Evolutionary conservation across 495 filamentous ascomycete genomes (phyloP), one percentile per base, ranked within the genome.

Genomic region (Penicillium coprophilum): DNA sequence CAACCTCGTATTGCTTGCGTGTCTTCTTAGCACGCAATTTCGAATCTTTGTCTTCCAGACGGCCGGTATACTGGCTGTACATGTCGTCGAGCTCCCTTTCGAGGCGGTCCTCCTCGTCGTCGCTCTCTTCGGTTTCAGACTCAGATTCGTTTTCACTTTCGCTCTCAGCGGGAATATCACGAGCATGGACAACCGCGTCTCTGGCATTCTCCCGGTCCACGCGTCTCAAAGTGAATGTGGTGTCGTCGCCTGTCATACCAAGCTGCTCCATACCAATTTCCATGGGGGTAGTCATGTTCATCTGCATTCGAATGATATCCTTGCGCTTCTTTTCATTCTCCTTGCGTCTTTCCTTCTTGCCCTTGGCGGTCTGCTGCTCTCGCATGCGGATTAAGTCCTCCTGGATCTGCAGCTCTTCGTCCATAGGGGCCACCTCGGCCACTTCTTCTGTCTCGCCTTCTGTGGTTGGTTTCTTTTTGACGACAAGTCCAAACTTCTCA

Each of bases 231-330:
- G 78, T 82, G 69, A 99, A 99, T 71, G 96, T 93, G 4, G 85
- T 78, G 43, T 89, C 89, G 17, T 87, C 83, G 7, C 90, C 92
- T 32, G 78, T 72, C 1, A 88, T 86, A 12, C 89, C 89, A n/a
- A 80, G 74, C 68, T 96, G 91, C 67, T 97, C 93, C 77, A 94
- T 86, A 59, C 94, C 94, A 60, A 98, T 95, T 57, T 98, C 95
- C 78, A 89, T 92, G 15, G 94, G 93, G 1, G 91, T 87, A 15
- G 86, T 90, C 95, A 98, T 97, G 71, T 96, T 84, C 78, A 98
- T 83, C 72, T 98, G 95, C 87, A 97, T 85, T 45, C 94, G 87
- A 28, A 92, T 78, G 52, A 96, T 92, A 54, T 96, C 92, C 69
- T 88, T 91, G 59, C 87, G 85, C 73, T 92, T 96, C 65, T 85